These are phyloP conservation scores for Rhypophila decipiens DNA, from an alignment of 495 filamentous ascomycete genomes.

Conservation along the genomic window DNA sequence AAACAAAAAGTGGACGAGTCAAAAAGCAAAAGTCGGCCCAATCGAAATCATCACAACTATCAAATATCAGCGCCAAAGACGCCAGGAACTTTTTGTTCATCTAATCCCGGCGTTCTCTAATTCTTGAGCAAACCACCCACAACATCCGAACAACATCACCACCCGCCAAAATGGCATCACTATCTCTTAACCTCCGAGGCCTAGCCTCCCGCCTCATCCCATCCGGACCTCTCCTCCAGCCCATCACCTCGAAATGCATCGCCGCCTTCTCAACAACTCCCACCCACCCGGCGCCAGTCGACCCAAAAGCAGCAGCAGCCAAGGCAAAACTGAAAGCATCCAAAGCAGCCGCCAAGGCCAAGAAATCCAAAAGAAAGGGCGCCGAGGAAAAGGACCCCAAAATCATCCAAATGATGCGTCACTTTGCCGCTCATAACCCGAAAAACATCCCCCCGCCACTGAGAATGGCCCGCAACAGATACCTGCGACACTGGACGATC, in stretches of 20 bases:
- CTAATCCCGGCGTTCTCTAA: too few species aligned
- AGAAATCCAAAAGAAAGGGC: constrained; percentile 10
- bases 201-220: constrained; percentile 20
- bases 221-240: neutral
- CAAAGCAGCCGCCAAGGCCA: neutral
- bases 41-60: neutral
- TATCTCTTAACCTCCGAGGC: constrained; percentile 19
- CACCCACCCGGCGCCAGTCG: neutral
- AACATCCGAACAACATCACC: neutral
- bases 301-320: neutral
- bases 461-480: constrained; percentile 77
- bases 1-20: neutral
- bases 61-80: too few species aligned
- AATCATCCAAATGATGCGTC: constrained; percentile 25
- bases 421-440: constrained; percentile 22
- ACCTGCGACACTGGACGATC: constrained; percentile 97
- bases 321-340: neutral
- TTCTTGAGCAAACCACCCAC: neutral
- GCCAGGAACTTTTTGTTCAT: neutral
- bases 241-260: neutral
- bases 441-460: constrained; percentile 59
- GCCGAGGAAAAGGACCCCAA: constrained; percentile 14
- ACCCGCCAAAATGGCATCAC: constrained; percentile 18
- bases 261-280: neutral
- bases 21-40: neutral